Evolutionary conservation across 2,329 filamentous ascomycete genomes (phyloP).

Genomic region (Penicillium crustosum): DNA sequence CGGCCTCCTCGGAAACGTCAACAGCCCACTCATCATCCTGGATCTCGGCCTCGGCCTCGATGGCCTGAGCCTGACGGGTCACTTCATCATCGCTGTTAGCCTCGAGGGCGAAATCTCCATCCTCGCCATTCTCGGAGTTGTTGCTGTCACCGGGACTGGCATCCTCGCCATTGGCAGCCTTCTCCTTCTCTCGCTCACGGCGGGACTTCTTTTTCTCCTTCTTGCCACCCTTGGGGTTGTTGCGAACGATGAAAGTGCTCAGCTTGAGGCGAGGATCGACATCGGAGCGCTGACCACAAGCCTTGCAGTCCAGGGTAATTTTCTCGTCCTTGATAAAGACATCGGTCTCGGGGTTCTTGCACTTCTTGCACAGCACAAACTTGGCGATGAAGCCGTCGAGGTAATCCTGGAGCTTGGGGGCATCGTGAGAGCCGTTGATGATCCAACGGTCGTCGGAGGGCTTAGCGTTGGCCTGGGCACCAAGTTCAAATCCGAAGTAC

Average conservation of each 20-base stretch:
- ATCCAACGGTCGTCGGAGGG: conserved; percentile 99
- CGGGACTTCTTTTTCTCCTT: conserved; percentile 96
- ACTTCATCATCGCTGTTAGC: conserved; percentile 90
- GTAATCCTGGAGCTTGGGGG: conserved; percentile 93
- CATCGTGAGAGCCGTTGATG: conserved; percentile 97
- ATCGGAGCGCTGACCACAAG: conserved; percentile 88
- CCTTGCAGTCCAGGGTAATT: conserved; percentile 97
- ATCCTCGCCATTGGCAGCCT: conserved; percentile 57
- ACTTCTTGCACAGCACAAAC: conserved; percentile 99
- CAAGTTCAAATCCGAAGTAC: conserved; percentile 98
- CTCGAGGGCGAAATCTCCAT: conserved; percentile 65
- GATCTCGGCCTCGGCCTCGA: conserved; percentile 67
- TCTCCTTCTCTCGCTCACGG: conserved; percentile 73
- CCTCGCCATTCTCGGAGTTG: conserved; percentile 61
- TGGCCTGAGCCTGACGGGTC: conserved; percentile 71
- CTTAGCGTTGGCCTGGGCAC: conserved; percentile 97
- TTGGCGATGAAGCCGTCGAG: conserved; percentile 98
- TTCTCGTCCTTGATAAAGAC: conserved; percentile 90
- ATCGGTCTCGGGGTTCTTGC: conserved; percentile 99
- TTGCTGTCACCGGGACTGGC: conserved; percentile 66
- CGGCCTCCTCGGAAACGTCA: conserved; percentile 91
- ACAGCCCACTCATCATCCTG: conserved; percentile 94
- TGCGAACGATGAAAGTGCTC: conserved; percentile 96
- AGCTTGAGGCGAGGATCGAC: conserved; percentile 94
- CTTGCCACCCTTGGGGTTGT: conserved; percentile 81